Base-by-base conservation (phyloP, 805 yeast genomes). In the Kurtzmaniella cleridarum region DNA sequence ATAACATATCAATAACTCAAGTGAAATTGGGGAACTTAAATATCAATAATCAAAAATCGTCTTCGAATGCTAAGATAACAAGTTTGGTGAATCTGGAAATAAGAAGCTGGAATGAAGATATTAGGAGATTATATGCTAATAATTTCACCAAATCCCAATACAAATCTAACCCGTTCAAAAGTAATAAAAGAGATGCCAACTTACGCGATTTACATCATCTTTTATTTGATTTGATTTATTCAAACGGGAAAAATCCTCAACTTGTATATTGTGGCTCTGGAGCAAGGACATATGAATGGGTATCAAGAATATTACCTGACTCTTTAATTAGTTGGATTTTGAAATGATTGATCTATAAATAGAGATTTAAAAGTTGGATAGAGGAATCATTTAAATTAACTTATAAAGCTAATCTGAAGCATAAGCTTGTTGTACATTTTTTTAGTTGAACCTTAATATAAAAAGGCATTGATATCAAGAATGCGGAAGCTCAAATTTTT, bases 211-310 rank as follows among this genome's bases (percentile, higher is more conserved):
- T 69, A 33, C 60, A 69, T 44, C 70, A 69, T 49, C 41, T 58
- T 7, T 47, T 69, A 28, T 69, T 64, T 47, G 74, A 69, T 41
- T 54, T 66, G 51, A 54, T 62, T 7, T 62, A 59, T 41, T 38
- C 50, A 10, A 44, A 39, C n/a, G 35, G 33, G 16, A 29, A 32
- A 4, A 53, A 53, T 35, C 60, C 67, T 2, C 41, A 62, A 2
- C 54, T 63, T 5, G 63, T 64, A 12, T 68, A 66, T 44, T 69
- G 67, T 48, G 74, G 74, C 2, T 46, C 64, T 1, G 74, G 74
- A 3, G 69, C 74, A 2, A 50, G 70, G 28, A 40, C 57, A 2
- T 69, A 69, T 44, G 71, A 64, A 33, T 44, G 57, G 46, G 39
- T 67, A 11, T 33, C 66, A 2, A 47, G 57, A 30, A 30, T 61